phyloP scores from a whole-genome alignment of 805 yeast genomes.

The Saturnispora kantuleensis region DNA sequence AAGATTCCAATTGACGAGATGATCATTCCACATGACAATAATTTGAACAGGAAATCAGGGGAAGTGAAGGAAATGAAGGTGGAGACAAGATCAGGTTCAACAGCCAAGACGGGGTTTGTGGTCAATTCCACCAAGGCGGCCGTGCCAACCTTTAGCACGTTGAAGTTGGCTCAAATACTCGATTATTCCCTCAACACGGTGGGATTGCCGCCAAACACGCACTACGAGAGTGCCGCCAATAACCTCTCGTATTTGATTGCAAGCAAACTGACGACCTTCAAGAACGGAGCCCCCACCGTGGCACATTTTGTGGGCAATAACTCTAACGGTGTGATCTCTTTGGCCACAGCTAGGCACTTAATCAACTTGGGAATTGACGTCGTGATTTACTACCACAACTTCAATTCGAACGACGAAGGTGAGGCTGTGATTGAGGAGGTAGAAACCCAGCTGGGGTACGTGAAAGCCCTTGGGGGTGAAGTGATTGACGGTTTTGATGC shows the following conservation, averaged over 20 bases:
- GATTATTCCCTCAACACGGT: constrained; percentile 45
- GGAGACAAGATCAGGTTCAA: too few species aligned
- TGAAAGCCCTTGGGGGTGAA: constrained; percentile 62
- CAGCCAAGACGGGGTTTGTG: not conserved
- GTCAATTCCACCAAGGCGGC: constrained; percentile 5
- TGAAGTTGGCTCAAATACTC: constrained; percentile 72
- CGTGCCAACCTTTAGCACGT: constrained; percentile 60
- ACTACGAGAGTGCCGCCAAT: constrained; percentile 60
- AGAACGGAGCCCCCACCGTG: constrained; percentile 72
- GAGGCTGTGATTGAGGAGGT: constrained; percentile 28
- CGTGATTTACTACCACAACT: constrained; percentile 21
- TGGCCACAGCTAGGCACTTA: constrained; percentile 72
- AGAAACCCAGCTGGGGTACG: constrained; percentile 41
- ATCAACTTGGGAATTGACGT: constrained; percentile 66
- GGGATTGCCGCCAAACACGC: constrained; percentile 33
- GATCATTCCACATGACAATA: constrained; percentile 29
- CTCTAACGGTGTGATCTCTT: constrained; percentile 62
- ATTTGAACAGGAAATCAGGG: not conserved
- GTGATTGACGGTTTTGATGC: constrained; percentile 30
- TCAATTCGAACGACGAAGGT: constrained; percentile 19
- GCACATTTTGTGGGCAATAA: constrained; percentile 65
- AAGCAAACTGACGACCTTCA: constrained; percentile 59
- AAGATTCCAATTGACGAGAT: constrained; percentile 66
- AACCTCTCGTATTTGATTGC: constrained; percentile 53
- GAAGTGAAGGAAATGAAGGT: not conserved